Evolutionary conservation across 352 stramenopile species (phyloP).

Genomic region (Globisporangium cylindrosporum): DNA sequence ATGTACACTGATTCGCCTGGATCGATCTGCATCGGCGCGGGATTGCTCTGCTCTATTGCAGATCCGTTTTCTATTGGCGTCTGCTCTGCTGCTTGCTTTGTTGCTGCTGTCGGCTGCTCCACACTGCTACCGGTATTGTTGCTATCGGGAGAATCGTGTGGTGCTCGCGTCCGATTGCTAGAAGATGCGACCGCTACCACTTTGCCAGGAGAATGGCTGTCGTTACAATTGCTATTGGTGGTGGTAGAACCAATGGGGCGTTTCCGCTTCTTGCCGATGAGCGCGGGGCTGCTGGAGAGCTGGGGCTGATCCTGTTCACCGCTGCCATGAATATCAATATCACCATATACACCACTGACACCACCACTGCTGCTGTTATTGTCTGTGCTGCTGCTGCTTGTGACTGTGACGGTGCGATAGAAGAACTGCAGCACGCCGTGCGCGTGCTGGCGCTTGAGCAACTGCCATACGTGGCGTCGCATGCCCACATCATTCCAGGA

Average conservation of each 20-base stretch:
- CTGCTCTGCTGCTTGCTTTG: background rate
- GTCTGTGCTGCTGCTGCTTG: background rate
- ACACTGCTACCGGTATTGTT: conserved; percentile 12
- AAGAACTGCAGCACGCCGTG: conserved; percentile 54
- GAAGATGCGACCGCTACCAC: too few relatives aligned
- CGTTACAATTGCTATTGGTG: background rate
- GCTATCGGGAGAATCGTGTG: background rate
- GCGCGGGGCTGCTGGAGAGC: background rate
- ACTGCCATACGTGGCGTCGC: conserved; percentile 51
- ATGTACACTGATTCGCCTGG: background rate
- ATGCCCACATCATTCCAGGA: conserved; percentile 35
- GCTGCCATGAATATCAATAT: background rate
- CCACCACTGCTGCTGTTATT: background rate
- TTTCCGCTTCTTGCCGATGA: conserved; percentile 55
- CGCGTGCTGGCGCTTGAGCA: conserved; percentile 45
- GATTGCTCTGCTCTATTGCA: background rate
- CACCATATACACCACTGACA: background rate
- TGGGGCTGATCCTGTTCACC: background rate
- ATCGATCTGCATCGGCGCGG: background rate
- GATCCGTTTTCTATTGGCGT: background rate
- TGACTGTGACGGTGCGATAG: conserved; percentile 8
- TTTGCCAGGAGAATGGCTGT: background rate
- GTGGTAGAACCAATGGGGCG: conserved; percentile 21
- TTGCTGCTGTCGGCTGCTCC: conserved; percentile 12
- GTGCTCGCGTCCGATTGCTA: background rate